Percentiles rank a stretch among this genome's conserved stretches.
Conservation (phyloP, 192 early-diverging fungal species). For the Coemansia sp. region DNA sequence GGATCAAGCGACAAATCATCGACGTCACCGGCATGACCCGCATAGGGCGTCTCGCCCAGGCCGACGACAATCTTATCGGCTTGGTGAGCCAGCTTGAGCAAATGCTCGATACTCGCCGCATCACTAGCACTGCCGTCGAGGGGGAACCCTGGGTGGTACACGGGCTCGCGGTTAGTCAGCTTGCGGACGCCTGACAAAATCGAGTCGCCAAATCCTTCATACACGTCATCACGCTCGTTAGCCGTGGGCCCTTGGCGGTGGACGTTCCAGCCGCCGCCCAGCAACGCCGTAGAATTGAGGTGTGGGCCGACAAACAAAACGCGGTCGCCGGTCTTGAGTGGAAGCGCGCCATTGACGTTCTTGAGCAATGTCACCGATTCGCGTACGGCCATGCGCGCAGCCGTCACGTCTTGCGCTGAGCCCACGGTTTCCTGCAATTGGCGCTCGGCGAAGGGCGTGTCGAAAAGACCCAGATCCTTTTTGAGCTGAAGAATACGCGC, state of each 20-base stretch:
- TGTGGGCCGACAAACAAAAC: conserved; percentile 62
- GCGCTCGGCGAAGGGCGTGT: conserved; percentile 41
- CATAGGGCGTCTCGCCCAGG: conserved; percentile 28
- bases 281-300: conserved; percentile 56
- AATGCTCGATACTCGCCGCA: neutral
- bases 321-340: conserved; percentile 45
- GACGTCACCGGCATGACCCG: conserved; percentile 7
- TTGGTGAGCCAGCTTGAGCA: conserved; percentile 23
- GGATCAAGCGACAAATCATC: conserved; percentile 31
- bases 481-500: conserved; percentile 64
- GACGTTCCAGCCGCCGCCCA: conserved; percentile 60
- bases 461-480: conserved; percentile 63
- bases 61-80: conserved; percentile 46
- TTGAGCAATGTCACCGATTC: conserved; percentile 63
- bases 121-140: neutral
- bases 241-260: conserved; percentile 43
- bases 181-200: conserved; percentile 23
- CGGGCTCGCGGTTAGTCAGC: conserved; percentile 5
- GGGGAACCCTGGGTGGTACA: conserved; percentile 28
- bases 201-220: conserved; percentile 29
- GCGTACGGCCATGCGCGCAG: conserved; percentile 54
- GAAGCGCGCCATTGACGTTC: conserved; percentile 53
- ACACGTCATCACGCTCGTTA: conserved; percentile 24
- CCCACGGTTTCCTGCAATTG: conserved; percentile 46
- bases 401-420: conserved; percentile 45